Evolutionary conservation across 441 rosid genomes (phyloP), one percentile per base, ranked within the genome.

Genomic region (Jatropha multifida): DNA sequence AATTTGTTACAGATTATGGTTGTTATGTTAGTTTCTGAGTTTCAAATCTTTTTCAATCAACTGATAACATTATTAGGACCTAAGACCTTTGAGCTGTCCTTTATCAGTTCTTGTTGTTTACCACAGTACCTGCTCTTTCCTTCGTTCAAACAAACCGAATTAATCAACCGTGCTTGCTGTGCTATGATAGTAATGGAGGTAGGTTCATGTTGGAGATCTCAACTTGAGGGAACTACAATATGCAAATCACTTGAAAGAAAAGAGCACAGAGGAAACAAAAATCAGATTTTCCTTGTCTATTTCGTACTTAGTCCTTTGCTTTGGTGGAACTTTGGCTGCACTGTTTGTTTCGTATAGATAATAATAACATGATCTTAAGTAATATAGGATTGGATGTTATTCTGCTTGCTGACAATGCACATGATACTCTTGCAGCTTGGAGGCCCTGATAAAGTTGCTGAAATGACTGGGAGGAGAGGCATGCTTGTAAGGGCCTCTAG

Each of bases 391-490:
- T 59, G 76, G 44, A 12, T 63, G 51, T 17, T 41, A 5, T 68
- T 65, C 37, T 72, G 60, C 73, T 55, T 79, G 48, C 76, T 76
- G 58, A 81, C 60, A 18, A 27, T 75, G 49, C 61, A 58, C 75
- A 10, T 49, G 73, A 66, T 68, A 72, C 67, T 75, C 71, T 27
- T 82, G 87, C 90, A 94, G 99, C 97, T 96, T 83, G 99, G 99
- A 79, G 99, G 98, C 80, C 99, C 98, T 80, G 97, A 91, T 73
- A 92, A 87, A 81, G 97, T 96, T 77, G 97, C 99, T 78, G 99
- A 96, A 85, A 90, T 96, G 86, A 96, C 98, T 62, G 99, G 99
- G 79, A 90, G 99, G 82, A 93, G 97, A 77, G 98, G 99, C 80
- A 96, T 96, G 99, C 97, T 94, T 89, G 99, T 96, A 49, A 91